Base-by-base conservation (phyloP, 352 stramenopile genomes). In the Pythium phragmitis region DNA sequence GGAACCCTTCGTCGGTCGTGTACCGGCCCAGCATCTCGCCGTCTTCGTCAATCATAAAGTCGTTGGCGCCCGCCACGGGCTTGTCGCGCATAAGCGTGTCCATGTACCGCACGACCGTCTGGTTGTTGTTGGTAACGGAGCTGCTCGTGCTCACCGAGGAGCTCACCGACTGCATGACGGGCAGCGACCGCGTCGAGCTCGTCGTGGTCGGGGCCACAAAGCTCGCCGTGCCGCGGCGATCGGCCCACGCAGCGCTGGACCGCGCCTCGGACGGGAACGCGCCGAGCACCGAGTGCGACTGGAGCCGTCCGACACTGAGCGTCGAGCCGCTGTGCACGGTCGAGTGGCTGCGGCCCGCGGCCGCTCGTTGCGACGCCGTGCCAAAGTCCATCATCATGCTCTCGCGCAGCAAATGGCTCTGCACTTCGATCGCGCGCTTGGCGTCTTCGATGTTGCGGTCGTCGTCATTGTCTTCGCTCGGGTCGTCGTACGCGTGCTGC, bases 321-420 rank as follows among this genome's bases (percentile, higher is more conserved):
- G 63, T 60, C 39, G 62, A 60, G 9, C 23, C 23, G 56, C 43
- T 57, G 43, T 34, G 37, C 58, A 9, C 46, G 37, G 6, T 55
- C 7, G 19, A 51, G 26, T 66, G 50, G 30, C 4, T 46, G 39
- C 16, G 13, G 19, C 17, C 5, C 5, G 39, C 16, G 16, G 39
- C 13, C 4, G 16, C n/a, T 34, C n/a, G 46, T 8, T 33, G 46
- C 43, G 46, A 54, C 17, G 8, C 17, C 4, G 16, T 17, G n/a
- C n/a, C 43, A 54, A 54, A 54, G 23, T 39, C 65, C 61, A 87
- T 49, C 67, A 89, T 68, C 70, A 94, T 89, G 46, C 81, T 92
- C 51, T 92, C 80, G 36, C 85, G 85, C 60, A 92, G 64, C 30
- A 85, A 70, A 49, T 91, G 80, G 50, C 80, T 92, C 72, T 94